Evolutionary conservation across 1,284 basidiomycete genomes (phyloP), one percentile per base, ranked within the genome.

Genomic region (Xerocomus minutiporus): DNA sequence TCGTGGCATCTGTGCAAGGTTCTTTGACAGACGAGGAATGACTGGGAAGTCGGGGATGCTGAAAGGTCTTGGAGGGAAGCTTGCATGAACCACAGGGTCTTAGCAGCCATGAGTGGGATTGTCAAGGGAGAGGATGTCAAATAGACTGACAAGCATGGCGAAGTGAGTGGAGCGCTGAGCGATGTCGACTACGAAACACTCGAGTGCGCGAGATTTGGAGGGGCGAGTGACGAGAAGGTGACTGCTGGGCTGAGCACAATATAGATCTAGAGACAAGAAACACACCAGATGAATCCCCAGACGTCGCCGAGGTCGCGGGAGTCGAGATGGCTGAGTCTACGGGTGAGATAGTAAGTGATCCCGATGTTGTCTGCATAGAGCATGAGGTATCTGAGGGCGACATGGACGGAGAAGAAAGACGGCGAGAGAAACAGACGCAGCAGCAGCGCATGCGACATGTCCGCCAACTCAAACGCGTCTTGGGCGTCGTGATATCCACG

Each of bases 1-100:
- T 95, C 89, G 73, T 99, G 96, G 67, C 95, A 97, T 68, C 84
- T 83, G 67, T 94, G 93, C 57, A 97, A 78, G 46, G 95, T 84
- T 54, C 97, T 83, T 71, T 95, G 93, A 73, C 97, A 99, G 58
- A 97, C 88, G 53, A 83, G 75, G 71, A 99, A 98, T 1, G 93
- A 89, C 26, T 79, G 81, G 1, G 93, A 86, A 55, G 85, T 81
- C 42, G 83, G 78, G 12, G 76, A 74, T 4, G 73, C 68, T 0
- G 89, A 81, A n/a, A 97, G 76, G 70, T 97, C 95, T 57, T 82
- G 84, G n/a, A 97, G 76, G 29, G 90, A 84, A 23, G 93, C 90
- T 81, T 97, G 95, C 87, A 97, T 94, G 71, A 94, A 97, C 93
- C 94, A 97, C 48, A 97, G 75, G 0, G 95, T 97, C 94, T 96